Evolutionary conservation across 768 basidiomycete genomes (phyloP).

Genomic region (Heimioporus sp.): DNA sequence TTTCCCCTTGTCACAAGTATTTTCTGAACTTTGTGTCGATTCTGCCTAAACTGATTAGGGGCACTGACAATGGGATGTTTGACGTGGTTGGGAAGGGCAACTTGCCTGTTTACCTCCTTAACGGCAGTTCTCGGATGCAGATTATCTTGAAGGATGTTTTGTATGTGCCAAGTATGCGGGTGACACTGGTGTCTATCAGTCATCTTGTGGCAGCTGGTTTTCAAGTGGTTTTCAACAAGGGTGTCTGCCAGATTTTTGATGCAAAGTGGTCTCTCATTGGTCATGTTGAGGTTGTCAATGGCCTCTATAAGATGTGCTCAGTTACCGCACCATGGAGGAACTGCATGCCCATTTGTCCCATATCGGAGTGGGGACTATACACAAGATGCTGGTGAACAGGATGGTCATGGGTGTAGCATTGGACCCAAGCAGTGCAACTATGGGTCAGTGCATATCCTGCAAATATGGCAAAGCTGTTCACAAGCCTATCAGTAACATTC

Average conservation of each 20-base stretch:
- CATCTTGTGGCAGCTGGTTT: background rate
- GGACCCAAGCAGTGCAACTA: conserved; percentile 9
- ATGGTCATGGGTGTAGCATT: conserved; percentile 32
- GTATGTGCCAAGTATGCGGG: conserved; percentile 13
- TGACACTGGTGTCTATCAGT: conserved; percentile 21
- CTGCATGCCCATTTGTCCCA: conserved; percentile 37
- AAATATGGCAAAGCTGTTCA: conserved; percentile 40
- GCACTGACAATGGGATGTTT: background rate
- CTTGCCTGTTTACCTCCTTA: background rate
- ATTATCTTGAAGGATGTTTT: conserved; percentile 5
- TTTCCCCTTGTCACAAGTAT: background rate
- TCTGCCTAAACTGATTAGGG: background rate
- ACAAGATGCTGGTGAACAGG: conserved; percentile 25
- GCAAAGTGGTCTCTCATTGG: too few relatives aligned
- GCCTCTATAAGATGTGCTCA: too few relatives aligned
- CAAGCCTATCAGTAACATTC: conserved; percentile 27
- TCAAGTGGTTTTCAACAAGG: too few relatives aligned
- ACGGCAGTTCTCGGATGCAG: background rate
- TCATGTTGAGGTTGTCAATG: too few relatives aligned
- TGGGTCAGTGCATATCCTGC: conserved; percentile 42
- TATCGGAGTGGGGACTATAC: conserved; percentile 24
- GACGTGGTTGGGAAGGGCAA: background rate
- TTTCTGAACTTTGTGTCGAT: background rate
- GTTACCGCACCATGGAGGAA: conserved; percentile 27
- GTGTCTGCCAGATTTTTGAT: too few relatives aligned